Percentiles rank a stretch among this genome's conserved stretches.
Conservation (phyloP, 352 stramenopile genomes). For the Phytophthora fragariaefolia region DNA sequence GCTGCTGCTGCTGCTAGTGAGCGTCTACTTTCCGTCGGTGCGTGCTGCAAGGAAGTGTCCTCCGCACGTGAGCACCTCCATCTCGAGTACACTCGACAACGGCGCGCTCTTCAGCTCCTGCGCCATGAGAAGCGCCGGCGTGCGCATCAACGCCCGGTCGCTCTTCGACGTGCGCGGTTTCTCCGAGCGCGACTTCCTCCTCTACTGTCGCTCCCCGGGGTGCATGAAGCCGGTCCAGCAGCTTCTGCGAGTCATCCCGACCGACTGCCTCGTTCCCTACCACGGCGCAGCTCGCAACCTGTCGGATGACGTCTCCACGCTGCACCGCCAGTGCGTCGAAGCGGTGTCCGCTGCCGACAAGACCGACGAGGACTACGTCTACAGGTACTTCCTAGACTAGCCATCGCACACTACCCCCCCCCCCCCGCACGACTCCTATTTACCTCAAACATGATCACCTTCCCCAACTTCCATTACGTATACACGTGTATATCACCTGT, state of each 20-base stretch:
- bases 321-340: conserved; percentile 26
- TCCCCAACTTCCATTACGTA: neutral
- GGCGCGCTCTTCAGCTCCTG: conserved; percentile 24
- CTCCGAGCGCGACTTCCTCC: conserved; percentile 29
- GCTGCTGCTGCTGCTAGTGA: conserved; percentile 1
- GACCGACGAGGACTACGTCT: conserved; percentile 26
- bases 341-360: conserved; percentile 15
- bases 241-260: conserved; percentile 15
- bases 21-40: conserved; percentile 2
- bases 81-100: conserved; percentile 26
- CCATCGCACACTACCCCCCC: too few species aligned
- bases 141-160: neutral
- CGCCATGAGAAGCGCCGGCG: conserved; percentile 2
- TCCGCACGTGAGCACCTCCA: conserved; percentile 7
- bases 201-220: conserved; percentile 25
- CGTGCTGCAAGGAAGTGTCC: conserved; percentile 11
- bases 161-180: conserved; percentile 34
- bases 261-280: conserved; percentile 27
- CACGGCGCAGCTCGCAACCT: neutral
- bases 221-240: conserved; percentile 30
- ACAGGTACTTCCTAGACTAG: conserved; percentile 22
- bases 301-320: conserved; percentile 16
- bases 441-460: neutral
- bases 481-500: neutral
- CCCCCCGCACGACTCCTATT: too few species aligned